Base-by-base conservation (phyloP, 2,329 filamentous ascomycete genomes). In the Hypoxylon sp. region DNA sequence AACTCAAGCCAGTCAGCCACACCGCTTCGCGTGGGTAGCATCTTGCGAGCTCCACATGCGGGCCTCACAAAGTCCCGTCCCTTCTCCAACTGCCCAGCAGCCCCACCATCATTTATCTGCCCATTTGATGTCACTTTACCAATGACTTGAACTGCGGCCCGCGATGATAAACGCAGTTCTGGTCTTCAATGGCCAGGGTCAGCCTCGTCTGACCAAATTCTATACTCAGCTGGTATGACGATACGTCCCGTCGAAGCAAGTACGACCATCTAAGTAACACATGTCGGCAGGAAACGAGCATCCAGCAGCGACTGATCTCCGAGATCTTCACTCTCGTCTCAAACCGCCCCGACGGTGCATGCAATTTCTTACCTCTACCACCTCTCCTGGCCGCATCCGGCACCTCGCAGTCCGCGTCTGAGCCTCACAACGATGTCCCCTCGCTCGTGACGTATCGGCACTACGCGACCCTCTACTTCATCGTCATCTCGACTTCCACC, bases 391-490 rank as follows among this genome's bases (percentile, higher is more conserved):
- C 88, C 52, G 82, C 83, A 36, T 86, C 90, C 44, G 79, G 89
- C 80, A 82, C 92, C 75, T 80, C 91, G 22, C 88, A 74, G 76
- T 91, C 77, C 79, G 91, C 80, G 74, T 87, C 87, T 72, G 87
- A 89, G 38, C 90, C 88, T 60, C 87, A 91, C 80, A 94, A 93
- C 76, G 96, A 98, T 80, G 91, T 93, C 9, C 96, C 96, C 8
- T 96, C 93, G 4, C 91, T 98, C 64, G 93, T 99, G 46, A 98
- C 96, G 7, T 99, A 99, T 84, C 93, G 96, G 62, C 93, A 97
- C 84, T 99, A 98, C 77, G 96, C 96, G 8, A 99, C 96, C 0
- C 91, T 99, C 66, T 98, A 96, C 82, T 99, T 99, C 83, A 99
- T 99, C 79, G 85, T 99, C 77, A 99, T 99, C 75, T 96, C 91